phyloP scores from a whole-genome alignment of 768 basidiomycete genomes.

The Russula olivacea region DNA sequence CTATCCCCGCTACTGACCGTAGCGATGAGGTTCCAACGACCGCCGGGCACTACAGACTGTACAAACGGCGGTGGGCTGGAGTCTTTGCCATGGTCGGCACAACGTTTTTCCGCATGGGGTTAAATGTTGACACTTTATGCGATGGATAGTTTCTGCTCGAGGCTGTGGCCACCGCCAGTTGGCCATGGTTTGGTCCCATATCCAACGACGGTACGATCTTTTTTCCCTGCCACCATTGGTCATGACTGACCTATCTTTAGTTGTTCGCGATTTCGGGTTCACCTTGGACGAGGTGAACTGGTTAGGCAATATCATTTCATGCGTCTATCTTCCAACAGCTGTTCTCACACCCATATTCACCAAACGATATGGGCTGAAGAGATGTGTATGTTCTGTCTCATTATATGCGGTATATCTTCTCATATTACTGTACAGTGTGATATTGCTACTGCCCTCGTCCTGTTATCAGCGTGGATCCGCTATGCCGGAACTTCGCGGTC shows the following conservation, averaged over 20 bases:
- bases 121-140: neutral
- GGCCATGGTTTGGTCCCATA: conserved; percentile 86
- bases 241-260: conserved; percentile 32
- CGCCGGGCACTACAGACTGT: conserved; percentile 48
- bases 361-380: conserved; percentile 52
- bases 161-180: conserved; percentile 52
- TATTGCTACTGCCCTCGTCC: conserved; percentile 45
- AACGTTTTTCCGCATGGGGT: neutral
- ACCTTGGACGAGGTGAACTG: conserved; percentile 71
- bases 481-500: conserved; percentile 61
- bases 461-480: conserved; percentile 70
- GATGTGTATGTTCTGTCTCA: conserved; percentile 47
- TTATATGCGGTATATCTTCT: no score
- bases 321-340: conserved; percentile 58
- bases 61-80: conserved; percentile 64
- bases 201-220: conserved; percentile 51
- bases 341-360: conserved; percentile 53
- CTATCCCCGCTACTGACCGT: neutral
- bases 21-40: neutral
- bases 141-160: conserved; percentile 53
- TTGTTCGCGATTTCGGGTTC: conserved; percentile 57
- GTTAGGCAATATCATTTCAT: conserved; percentile 64
- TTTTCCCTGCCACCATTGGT: neutral
- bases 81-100: conserved; percentile 53
- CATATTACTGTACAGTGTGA: conserved; percentile 55